Evolutionary conservation across 2,329 filamentous ascomycete genomes (phyloP).

Genomic region (Fusarium continuum): DNA sequence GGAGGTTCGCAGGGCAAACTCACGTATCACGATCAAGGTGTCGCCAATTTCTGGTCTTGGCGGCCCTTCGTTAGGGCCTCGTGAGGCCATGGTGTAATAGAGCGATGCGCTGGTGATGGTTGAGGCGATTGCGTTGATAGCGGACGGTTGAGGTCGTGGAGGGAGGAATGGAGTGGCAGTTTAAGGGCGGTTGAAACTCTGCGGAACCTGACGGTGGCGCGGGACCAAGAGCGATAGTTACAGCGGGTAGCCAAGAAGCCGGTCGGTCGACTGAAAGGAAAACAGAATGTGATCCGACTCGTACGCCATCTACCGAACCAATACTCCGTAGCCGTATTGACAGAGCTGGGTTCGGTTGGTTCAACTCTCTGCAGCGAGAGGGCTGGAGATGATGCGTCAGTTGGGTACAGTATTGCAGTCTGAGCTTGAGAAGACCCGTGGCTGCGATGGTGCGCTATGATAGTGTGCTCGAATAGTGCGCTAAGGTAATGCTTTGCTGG

Average conservation of each 20-base stretch:
- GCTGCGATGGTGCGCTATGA: slow-evolving; percentile 31
- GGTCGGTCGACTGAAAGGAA: slow-evolving; percentile 17
- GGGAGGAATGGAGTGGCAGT: slow-evolving; percentile 32
- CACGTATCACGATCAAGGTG: slow-evolving; percentile 76
- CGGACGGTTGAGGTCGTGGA: slow-evolving; percentile 32
- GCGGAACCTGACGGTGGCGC: slow-evolving; percentile 33
- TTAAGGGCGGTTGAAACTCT: slow-evolving; percentile 37
- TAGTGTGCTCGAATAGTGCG: slow-evolving; percentile 29
- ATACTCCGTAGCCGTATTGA: slow-evolving; percentile 26
- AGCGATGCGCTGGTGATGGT: slow-evolving; percentile 30
- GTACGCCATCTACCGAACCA: slow-evolving; percentile 39
- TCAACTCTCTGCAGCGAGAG: slow-evolving; percentile 30
- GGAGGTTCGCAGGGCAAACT: slow-evolving; percentile 51
- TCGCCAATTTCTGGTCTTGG: slow-evolving; percentile 70
- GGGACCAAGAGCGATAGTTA: slow-evolving; percentile 21
- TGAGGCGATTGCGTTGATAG: slow-evolving; percentile 26
- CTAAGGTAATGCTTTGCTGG: slow-evolving; percentile 41
- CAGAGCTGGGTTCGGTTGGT: slow-evolving; percentile 30
- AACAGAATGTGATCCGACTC: slow-evolving; percentile 19
- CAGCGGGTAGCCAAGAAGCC: slow-evolving; percentile 10
- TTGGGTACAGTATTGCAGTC: slow-evolving; percentile 35
- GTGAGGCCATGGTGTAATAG: slow-evolving; percentile 55
- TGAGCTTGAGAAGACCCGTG: slow-evolving; percentile 39
- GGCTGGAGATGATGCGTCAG: slow-evolving; percentile 42
- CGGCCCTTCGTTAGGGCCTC: slow-evolving; percentile 48